Evolutionary conservation across 1,139 yeast genomes (phyloP).

Genomic region (Candida labiduridarum): DNA sequence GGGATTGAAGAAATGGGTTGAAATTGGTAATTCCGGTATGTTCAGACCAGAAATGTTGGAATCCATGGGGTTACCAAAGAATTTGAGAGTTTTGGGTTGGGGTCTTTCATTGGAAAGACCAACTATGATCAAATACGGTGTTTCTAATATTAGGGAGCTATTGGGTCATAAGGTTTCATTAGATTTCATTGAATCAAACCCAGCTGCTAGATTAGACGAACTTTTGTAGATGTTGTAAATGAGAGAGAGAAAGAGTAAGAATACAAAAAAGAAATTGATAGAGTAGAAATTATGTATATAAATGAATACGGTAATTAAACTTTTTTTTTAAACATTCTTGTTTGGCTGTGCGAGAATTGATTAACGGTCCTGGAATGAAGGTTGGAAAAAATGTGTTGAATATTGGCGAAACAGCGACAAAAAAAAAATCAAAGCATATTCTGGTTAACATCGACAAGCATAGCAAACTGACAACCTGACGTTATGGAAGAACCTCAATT

Average conservation of each 20-base stretch:
- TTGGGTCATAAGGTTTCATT: slow-evolving; percentile 92
- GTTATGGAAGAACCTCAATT: slow-evolving; percentile 4
- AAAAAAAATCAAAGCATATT: not conserved
- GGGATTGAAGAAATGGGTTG: slow-evolving; percentile 96
- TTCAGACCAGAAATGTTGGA: slow-evolving; percentile 99
- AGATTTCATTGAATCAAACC: slow-evolving; percentile 92
- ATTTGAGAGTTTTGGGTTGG: slow-evolving; percentile 95
- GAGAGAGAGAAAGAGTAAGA: not conserved
- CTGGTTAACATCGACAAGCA: not conserved
- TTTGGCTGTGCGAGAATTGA: not conserved
- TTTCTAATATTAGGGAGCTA: slow-evolving; percentile 91
- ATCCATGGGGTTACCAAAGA: slow-evolving; percentile 95
- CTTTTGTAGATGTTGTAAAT: slow-evolving; percentile 24
- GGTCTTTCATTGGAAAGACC: slow-evolving; percentile 98
- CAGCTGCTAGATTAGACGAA: slow-evolving; percentile 93
- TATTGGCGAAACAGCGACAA: not conserved
- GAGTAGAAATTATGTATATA: slow-evolving; percentile 2
- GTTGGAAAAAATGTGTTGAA: not conserved
- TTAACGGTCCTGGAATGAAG: not conserved
- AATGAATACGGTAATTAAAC: not conserved
- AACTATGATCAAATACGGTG: slow-evolving; percentile 97
- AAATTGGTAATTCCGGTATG: slow-evolving; percentile 99
- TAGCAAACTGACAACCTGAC: not conserved
- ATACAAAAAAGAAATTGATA: slow-evolving; percentile 1
- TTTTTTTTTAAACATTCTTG: not conserved